phyloP scores from a whole-genome alignment of 768 basidiomycete genomes.

The Boletus reticulatus region DNA sequence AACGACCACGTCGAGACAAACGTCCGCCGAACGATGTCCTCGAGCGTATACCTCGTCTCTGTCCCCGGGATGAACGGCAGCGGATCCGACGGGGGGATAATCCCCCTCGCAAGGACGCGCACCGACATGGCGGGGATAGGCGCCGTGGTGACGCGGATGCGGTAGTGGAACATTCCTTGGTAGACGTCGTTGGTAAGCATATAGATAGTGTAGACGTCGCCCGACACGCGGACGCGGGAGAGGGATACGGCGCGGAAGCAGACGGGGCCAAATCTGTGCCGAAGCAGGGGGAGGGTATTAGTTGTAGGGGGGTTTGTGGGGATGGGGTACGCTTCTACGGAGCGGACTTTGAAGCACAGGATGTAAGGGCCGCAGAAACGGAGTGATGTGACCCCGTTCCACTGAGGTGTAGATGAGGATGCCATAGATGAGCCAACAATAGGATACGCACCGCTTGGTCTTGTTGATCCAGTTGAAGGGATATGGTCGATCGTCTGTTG shows the following conservation, averaged over 20 bases:
- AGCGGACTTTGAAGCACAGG: slow-evolving; percentile 50
- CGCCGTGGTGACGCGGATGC: slow-evolving; percentile 31
- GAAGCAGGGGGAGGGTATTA: slow-evolving; percentile 15
- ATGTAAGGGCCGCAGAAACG: slow-evolving; percentile 48
- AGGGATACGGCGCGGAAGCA: slow-evolving; percentile 41
- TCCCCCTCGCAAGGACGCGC: slow-evolving; percentile 31
- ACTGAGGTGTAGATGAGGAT: slow-evolving; percentile 22
- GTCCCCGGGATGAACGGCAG: neutral
- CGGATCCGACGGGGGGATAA: neutral
- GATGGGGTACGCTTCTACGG: slow-evolving; percentile 42
- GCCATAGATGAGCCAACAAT: neutral
- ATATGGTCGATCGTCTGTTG: slow-evolving; percentile 19
- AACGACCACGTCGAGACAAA: slow-evolving; percentile 18
- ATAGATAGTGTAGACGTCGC: slow-evolving; percentile 36
- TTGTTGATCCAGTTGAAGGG: slow-evolving; percentile 22
- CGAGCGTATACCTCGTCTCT: neutral
- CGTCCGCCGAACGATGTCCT: neutral
- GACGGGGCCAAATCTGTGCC: slow-evolving; percentile 24
- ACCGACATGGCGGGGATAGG: slow-evolving; percentile 38
- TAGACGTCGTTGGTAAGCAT: slow-evolving; percentile 42
- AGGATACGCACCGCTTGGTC: slow-evolving; percentile 33
- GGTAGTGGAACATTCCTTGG: slow-evolving; percentile 52
- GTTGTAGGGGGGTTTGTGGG: slow-evolving; percentile 9
- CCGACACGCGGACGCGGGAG: slow-evolving; percentile 38
- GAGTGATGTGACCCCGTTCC: slow-evolving; percentile 42